Conservation (phyloP, 1,139 yeast species). For the Nadsonia commutata region DNA sequence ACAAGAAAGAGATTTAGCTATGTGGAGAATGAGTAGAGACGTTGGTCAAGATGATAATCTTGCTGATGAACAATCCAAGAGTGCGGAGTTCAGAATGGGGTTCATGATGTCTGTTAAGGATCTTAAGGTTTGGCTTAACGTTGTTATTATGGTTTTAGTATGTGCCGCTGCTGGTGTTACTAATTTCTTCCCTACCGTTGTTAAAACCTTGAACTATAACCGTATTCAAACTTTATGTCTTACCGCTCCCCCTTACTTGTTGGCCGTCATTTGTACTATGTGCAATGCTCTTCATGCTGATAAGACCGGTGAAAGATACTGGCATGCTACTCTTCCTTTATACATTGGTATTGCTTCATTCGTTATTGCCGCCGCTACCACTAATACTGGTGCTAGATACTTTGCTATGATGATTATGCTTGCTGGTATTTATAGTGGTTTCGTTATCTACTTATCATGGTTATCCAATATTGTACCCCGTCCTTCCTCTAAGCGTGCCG, state of each 20-base stretch:
- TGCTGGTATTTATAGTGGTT: constrained; percentile 39
- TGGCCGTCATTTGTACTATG: constrained; percentile 40
- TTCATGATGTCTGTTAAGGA: constrained; percentile 25
- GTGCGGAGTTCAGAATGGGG: background rate
- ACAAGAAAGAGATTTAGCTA: constrained; percentile 12
- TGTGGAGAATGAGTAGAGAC: constrained; percentile 9
- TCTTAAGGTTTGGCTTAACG: constrained; percentile 33
- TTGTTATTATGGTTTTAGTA: constrained; percentile 33
- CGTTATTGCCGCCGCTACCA: constrained; percentile 38
- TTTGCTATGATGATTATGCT: constrained; percentile 51
- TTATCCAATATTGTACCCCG: constrained; percentile 37
- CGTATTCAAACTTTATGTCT: constrained; percentile 37
- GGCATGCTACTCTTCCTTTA: constrained; percentile 34
- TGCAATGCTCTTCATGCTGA: constrained; percentile 47
- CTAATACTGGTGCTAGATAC: constrained; percentile 44
- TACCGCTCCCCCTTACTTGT: constrained; percentile 49
- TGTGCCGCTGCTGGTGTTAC: constrained; percentile 47
- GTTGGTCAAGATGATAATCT: constrained; percentile 19
- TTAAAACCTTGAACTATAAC: constrained; percentile 37
- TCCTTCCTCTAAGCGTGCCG: constrained; percentile 38
- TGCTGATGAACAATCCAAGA: background rate
- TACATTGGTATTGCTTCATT: constrained; percentile 30
- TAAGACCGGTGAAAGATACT: constrained; percentile 41
- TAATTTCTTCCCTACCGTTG: constrained; percentile 49
- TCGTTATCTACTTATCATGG: constrained; percentile 44